Evolutionary conservation across 2,329 filamentous ascomycete genomes (phyloP).

Genomic region (Pleomassaria siparia): DNA sequence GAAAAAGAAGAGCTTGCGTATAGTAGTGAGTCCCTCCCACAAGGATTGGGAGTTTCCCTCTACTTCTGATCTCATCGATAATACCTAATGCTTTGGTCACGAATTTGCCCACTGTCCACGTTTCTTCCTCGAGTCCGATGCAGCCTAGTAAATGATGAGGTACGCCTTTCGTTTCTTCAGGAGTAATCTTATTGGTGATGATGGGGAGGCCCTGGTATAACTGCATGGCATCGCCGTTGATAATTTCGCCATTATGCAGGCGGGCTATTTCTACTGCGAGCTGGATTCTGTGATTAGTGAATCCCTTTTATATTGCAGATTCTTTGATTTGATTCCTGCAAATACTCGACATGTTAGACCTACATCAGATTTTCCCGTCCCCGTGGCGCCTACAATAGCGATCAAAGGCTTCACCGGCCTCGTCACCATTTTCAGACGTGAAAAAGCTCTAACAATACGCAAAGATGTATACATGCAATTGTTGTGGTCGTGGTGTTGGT

Average conservation of each 20-base stretch:
- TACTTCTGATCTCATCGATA: conserved; percentile 74
- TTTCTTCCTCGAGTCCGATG: conserved; percentile 71
- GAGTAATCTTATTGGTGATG: conserved; percentile 90
- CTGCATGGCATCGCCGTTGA: conserved; percentile 98
- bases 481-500: not conserved
- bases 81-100: conserved; percentile 66
- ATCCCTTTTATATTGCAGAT: not conserved
- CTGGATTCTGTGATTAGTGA: conserved; percentile 55
- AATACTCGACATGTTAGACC: conserved; percentile 15
- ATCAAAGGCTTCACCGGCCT: conserved; percentile 61
- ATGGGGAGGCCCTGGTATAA: conserved; percentile 89
- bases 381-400: conserved; percentile 84
- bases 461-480: conserved; percentile 30
- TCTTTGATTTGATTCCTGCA: not conserved
- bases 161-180: conserved; percentile 73
- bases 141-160: conserved; percentile 86
- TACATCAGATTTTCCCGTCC: conserved; percentile 92
- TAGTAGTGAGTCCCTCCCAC: conserved; percentile 98
- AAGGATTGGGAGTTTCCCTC: conserved; percentile 82
- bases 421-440: conserved; percentile 22
- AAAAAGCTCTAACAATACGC: conserved; percentile 16
- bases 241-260: conserved; percentile 85
- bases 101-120: conserved; percentile 83
- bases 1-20: conserved; percentile 82
- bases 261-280: conserved; percentile 85